Base-by-base conservation (phyloP, 768 basidiomycete species). In the Asterophora parasitica region DNA sequence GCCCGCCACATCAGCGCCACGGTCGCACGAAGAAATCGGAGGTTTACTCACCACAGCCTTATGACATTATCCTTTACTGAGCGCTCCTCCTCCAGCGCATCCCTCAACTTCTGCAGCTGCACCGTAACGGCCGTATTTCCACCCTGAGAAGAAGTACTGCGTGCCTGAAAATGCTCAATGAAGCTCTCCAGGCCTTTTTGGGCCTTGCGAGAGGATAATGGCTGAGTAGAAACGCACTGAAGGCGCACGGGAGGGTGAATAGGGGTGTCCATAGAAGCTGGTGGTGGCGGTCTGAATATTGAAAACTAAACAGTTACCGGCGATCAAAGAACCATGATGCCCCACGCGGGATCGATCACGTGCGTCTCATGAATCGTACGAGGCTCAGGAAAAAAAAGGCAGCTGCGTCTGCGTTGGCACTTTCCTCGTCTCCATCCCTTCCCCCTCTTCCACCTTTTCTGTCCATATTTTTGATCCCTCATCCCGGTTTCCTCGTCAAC, bases 61-160 rank as follows among this genome's bases (percentile, higher is more conserved):
- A 23, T 23, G 3, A 23, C 23, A 23, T 3, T 23, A 23, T 23
- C 23, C 23, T 23, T 23, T 6, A 3, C 6, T 23, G 23, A 23
- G 23, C 73, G 63, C 54, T 81, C 74, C 50, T 79, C 77, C 42
- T 71, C 70, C 50, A 82, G 58, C 4, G 81, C 78, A 43, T 69
- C 68, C 37, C 67, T 67, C 42, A 83, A 62, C 59, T 83, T 83
- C 58, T 77, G 73, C 16, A 83, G 66, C 56, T 82, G 81, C 4
- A 79, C 79, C 0, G 73, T 80, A 38, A 80, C 77, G 4, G 80
- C 72, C 0, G 73, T 71, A 51, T 78, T 78, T 3, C 74, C 73
- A 8, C 78, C 74, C 46, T 79, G 76, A 0, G 74, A 64, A 13
- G 73, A 67, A 3, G 70, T 65, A 44, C 70, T 73, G 15, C 77